Base-by-base conservation (phyloP, 2,329 filamentous ascomycete genomes). In the Colletotrichum falcatum region DNA sequence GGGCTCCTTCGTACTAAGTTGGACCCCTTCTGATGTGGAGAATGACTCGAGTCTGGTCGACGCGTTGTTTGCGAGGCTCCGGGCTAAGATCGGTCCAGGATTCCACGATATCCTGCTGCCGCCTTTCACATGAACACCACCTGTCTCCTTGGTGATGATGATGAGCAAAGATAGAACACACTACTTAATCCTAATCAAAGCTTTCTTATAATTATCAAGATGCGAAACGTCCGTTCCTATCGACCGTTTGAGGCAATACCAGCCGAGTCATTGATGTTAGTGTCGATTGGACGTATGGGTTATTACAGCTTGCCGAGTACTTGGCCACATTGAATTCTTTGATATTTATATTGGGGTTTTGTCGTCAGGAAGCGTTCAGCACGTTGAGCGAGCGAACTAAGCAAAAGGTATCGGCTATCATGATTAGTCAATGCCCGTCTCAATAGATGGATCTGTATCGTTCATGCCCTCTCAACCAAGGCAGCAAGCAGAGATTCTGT, bases 181-280 rank as follows among this genome's bases (percentile, higher is more conserved):
- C 49, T 61, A 61, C n/a, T 1, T 61, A 61, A 61, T 61, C 42
- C 20, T 61, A 61, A 61, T 61, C n/a, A 49, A 37, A 55, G 11
- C n/a, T 9, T 37, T 8, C n/a, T 9, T 55, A 14, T 16, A 16
- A 23, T 23, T 11, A 6, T 54, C 11, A 54, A 54, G 14, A 12
- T 23, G 20, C 20, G 12, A n/a, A 54, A n/a, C 2, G 6, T 16
- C 20, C 18, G 7, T 12, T 14, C n/a, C 9, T 16, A 4, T 35
- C 11, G 2, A 54, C 20, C 9, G 14, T 20, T 35, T 8, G 20
- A 35, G 20, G 5, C 11, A 8, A 3, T 54, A 3, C 30, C 18
- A 18, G 3, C 20, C 33, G 20, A 54, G 51, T 5, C 30, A n/a
- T 23, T 23, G 3, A 14, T 55, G 18, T 7, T 14, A 20, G 7